phyloP scores from a whole-genome alignment of 1,284 basidiomycete species.

The Microbotryomycetes sp. region DNA sequence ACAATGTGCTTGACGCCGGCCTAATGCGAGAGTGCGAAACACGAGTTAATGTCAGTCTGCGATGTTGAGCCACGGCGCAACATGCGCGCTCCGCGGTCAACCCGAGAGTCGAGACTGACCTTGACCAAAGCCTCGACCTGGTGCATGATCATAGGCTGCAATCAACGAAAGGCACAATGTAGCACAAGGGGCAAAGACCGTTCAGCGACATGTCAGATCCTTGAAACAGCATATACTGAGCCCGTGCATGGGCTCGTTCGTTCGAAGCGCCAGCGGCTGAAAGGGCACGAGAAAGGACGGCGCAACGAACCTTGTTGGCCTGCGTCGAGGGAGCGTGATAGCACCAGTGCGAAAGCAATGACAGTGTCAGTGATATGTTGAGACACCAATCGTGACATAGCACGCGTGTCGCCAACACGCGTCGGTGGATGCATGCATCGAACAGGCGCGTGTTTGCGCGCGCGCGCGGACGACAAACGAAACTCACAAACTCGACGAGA shows the following conservation, averaged over 20 bases:
- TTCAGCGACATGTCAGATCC: not conserved
- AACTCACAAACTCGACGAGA: constrained; percentile 50
- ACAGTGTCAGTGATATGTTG: too few relatives aligned
- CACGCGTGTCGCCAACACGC: not conserved
- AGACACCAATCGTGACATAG: too few relatives aligned
- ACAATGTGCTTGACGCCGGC: constrained; percentile 53
- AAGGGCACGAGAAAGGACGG: too few relatives aligned
- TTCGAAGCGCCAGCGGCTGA: too few relatives aligned
- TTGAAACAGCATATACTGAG: not conserved
- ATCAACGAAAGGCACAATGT: too few relatives aligned
- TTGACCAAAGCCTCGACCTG: constrained; percentile 52
- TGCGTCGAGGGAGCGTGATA: not conserved
- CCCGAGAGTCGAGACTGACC: constrained; percentile 37
- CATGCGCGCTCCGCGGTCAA: not conserved
- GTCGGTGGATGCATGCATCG: not conserved
- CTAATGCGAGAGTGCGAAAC: too few relatives aligned
- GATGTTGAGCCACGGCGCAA: not conserved
- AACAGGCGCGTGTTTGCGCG: not conserved
- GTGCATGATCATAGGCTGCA: constrained; percentile 43
- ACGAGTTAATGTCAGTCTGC: not conserved
- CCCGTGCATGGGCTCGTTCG: not conserved
- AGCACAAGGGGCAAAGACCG: too few relatives aligned
- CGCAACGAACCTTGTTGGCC: constrained; percentile 3
- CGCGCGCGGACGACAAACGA: constrained; percentile 40
- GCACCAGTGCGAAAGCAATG: not conserved